phyloP scores from a whole-genome alignment of 164 flowering plant species.

The Chimonanthus salicifolius region DNA sequence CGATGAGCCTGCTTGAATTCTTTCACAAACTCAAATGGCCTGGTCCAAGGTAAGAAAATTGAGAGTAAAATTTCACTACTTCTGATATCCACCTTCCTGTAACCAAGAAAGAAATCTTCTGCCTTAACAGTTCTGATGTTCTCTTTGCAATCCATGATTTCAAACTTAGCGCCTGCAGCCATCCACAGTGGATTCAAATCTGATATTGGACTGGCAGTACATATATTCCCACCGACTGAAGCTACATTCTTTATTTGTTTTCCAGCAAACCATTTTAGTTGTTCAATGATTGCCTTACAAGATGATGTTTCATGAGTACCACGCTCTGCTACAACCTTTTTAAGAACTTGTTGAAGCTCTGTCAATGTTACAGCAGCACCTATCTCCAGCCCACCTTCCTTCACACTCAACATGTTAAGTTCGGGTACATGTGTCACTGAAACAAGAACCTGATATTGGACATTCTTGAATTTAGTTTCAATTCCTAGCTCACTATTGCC shows the following conservation, averaged over 20 bases:
- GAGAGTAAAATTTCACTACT: slow-evolving; percentile 72
- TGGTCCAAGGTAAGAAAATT: slow-evolving; percentile 82
- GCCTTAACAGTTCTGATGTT: slow-evolving; percentile 55
- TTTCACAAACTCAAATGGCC: slow-evolving; percentile 74
- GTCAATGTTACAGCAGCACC: slow-evolving; percentile 83
- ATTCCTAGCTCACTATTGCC: slow-evolving; percentile 97
- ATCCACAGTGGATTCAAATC: slow-evolving; percentile 99
- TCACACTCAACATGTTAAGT: slow-evolving; percentile 52
- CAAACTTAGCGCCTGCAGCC: slow-evolving; percentile 78
- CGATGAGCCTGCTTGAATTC: slow-evolving; percentile 98
- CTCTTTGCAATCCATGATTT: slow-evolving; percentile 51
- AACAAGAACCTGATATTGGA: slow-evolving; percentile 60
- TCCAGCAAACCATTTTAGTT: slow-evolving; percentile 98
- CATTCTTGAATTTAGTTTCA: slow-evolving; percentile 82
- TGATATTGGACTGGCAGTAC: slow-evolving; percentile 98
- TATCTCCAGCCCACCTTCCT: slow-evolving; percentile 80
- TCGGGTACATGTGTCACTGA: slow-evolving; percentile 71
- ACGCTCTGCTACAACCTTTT: slow-evolving; percentile 44
- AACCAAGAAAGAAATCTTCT: slow-evolving; percentile 78
- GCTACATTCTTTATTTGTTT: slow-evolving; percentile 91
- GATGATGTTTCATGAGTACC: slow-evolving; percentile 65
- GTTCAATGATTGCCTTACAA: slow-evolving; percentile 79
- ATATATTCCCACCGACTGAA: slow-evolving; percentile 95
- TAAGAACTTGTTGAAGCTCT: slow-evolving; percentile 42
- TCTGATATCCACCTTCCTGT: slow-evolving; percentile 78